These are phyloP conservation scores for Trypanosoma vivax DNA, from an alignment of 208 protist species.

Conservation along the genomic window DNA sequence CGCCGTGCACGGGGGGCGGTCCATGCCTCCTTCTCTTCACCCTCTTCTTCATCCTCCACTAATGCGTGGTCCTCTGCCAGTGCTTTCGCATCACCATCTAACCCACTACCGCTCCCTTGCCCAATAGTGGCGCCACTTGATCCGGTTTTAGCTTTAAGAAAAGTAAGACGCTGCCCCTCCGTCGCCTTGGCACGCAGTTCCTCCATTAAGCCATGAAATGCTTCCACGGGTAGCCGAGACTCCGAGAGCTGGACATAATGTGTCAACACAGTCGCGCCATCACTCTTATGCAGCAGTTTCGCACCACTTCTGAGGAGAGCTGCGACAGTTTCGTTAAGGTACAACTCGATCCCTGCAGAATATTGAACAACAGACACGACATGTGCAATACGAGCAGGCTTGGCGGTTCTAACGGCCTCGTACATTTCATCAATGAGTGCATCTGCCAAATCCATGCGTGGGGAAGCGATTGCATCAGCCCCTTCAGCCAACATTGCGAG, in stretches of 20 bases:
- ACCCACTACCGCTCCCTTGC: background rate
- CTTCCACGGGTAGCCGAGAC: background rate
- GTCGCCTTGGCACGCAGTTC: slow-evolving; percentile 11
- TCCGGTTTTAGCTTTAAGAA: background rate
- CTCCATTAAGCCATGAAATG: background rate
- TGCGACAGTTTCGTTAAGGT: slow-evolving; percentile 6
- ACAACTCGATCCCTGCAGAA: slow-evolving; percentile 4
- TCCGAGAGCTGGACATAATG: slow-evolving; percentile 2
- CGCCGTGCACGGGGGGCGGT: slow-evolving; percentile 1
- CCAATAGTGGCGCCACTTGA: background rate
- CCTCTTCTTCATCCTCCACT: background rate
- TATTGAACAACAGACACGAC: slow-evolving; percentile 13
- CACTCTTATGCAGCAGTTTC: slow-evolving; percentile 7
- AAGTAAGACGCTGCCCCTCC: slow-evolving; percentile 5
- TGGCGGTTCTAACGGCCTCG: slow-evolving; percentile 1
- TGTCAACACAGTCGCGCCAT: slow-evolving; percentile 7
- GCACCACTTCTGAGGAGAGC: background rate
- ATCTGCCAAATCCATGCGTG: slow-evolving; percentile 21
- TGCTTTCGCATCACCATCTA: background rate
- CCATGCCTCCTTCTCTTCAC: background rate
- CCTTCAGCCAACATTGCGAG: slow-evolving; percentile 58
- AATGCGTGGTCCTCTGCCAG: background rate
- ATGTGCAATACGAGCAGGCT: slow-evolving; percentile 5
- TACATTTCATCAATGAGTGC: slow-evolving; percentile 31
- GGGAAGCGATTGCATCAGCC: slow-evolving; percentile 29